Base-by-base conservation (phyloP, 2,329 filamentous ascomycete species). In the Blastomyces percursus region DNA sequence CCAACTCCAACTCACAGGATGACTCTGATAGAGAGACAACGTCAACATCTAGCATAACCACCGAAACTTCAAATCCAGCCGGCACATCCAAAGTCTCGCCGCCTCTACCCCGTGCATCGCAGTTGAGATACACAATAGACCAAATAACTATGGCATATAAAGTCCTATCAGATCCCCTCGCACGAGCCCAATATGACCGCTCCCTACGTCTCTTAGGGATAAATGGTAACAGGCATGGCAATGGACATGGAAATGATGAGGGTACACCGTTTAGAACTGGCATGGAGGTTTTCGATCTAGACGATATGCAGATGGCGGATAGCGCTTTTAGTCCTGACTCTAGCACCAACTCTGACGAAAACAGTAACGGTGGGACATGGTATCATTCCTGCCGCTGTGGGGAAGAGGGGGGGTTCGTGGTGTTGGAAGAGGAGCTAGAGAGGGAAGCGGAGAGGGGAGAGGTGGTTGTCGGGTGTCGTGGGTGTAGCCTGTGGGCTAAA, bases 401-500 rank as follows among this genome's bases (percentile, higher is more conserved):
- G n/a, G 80, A 81, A 64, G 77, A 80, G 38, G 73, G 72, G 32
- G 84, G 82, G 0, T 87, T 84, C 66, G 61, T 78, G 24, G 77
- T 86, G 7, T 75, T 73, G 0, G 84, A 86, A 69, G 67, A 72
- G 3, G 82, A 86, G 68, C 69, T 87, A 38, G 77, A 79, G 64
- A 71, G 71, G 64, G 81, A 82, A 67, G 76, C 74, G 44, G 75
- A 76, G 59, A 76, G 79, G 65, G 81, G 79, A 30, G 84, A 86
- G 73, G 75, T 86, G 64, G 74, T 84, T 55, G 78, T 84, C 21
- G 83, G 83, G 2, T 87, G 84, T 75, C 76, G 77, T 62, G 84
- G 84, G 44, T 87, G 84, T 72, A 86, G 84, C 77, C 76, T 87
- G 63, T 86, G 82, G 80, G 76, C 86, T 64, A 81, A 81, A 70